Evolutionary conservation across 352 stramenopile species (phyloP), one percentile per base, ranked within the genome.

Genomic region (Phytophthora fragariaefolia): DNA sequence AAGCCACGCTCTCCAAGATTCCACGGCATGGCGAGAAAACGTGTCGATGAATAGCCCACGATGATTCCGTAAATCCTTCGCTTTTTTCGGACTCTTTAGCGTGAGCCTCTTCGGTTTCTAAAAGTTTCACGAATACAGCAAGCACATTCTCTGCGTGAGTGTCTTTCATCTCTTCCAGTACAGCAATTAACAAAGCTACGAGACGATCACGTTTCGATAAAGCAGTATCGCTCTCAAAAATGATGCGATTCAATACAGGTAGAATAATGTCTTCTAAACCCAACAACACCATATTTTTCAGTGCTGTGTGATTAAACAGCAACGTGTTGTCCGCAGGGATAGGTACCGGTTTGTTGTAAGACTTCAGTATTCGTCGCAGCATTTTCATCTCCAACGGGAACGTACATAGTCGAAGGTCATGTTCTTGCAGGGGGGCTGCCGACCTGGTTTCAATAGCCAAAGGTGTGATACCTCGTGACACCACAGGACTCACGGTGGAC

Each of bases 141-240:
- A 93, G 60, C 7, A 87, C 49, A 5, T 83, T 72, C 2, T 80
- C 72, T 2, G 85, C 54, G 34, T 87, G 48, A 0, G 76, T 76
- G 30, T 69, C 75, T 34, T 89, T 90, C 27, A 91, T 58, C 48
- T 91, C 78, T 71, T 93, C 85, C n/a, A 92, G 58, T 9, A 87
- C 77, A 0, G 75, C 63, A 15, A 93, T 69, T 9, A 93, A 49
- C 9, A 85, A 45, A n/a, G 80, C 64, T 30, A 90, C 56, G 4
- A 92, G 51, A 18, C 79, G 82, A 36, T 89, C 79, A 15, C 65
- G 68, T 49, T 83, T 80, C 1, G 59, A 63, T 2, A 56, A 34
- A 17, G 38, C 50, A 43, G 22, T 15, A 28, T 65, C 38, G 28
- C 24, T 66, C 6, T 66, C 63, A 36, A 66, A 69, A 6, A 71